Evolutionary conservation across 768 basidiomycete genomes (phyloP).

Genomic region (Collybia sp.): DNA sequence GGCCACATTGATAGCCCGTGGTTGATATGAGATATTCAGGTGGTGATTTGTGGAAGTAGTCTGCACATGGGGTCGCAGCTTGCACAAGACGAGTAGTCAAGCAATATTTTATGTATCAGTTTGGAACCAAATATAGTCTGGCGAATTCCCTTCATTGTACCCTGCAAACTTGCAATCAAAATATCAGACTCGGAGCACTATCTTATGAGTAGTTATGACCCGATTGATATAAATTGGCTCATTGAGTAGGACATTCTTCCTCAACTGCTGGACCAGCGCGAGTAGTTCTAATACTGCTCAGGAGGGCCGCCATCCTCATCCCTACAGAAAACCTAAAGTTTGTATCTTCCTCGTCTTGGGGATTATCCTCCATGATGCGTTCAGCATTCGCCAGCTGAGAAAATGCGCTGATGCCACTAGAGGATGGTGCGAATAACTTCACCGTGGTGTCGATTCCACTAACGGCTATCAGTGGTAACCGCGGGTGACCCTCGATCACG

Average conservation of each 20-base stretch:
- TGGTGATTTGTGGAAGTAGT: too few species aligned
- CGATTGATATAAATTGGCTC: not conserved
- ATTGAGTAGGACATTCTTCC: conserved; percentile 6
- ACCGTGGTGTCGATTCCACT: conserved; percentile 85
- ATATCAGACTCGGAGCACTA: too few species aligned
- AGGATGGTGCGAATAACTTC: conserved; percentile 72
- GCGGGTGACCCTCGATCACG: conserved; percentile 80
- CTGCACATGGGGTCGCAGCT: too few species aligned
- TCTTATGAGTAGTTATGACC: too few species aligned
- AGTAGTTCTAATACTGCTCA: conserved; percentile 7
- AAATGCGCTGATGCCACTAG: conserved; percentile 38
- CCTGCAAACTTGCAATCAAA: too few species aligned
- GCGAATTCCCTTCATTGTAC: too few species aligned
- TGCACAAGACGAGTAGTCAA: too few species aligned
- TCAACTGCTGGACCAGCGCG: conserved; percentile 3
- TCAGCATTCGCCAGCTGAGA: conserved; percentile 51
- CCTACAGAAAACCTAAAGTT: conserved; percentile 15
- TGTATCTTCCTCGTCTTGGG: conserved; percentile 5
- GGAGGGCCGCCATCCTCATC: conserved; percentile 18
- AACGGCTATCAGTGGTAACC: conserved; percentile 76
- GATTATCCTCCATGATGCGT: conserved; percentile 54
- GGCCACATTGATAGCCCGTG: too few species aligned
- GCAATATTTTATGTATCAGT: too few species aligned
- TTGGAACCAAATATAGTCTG: too few species aligned
- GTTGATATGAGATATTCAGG: too few species aligned